These are phyloP conservation scores for Penicillium cinerascens DNA, from an alignment of 495 filamentous ascomycete genomes.

Conservation along the genomic window DNA sequence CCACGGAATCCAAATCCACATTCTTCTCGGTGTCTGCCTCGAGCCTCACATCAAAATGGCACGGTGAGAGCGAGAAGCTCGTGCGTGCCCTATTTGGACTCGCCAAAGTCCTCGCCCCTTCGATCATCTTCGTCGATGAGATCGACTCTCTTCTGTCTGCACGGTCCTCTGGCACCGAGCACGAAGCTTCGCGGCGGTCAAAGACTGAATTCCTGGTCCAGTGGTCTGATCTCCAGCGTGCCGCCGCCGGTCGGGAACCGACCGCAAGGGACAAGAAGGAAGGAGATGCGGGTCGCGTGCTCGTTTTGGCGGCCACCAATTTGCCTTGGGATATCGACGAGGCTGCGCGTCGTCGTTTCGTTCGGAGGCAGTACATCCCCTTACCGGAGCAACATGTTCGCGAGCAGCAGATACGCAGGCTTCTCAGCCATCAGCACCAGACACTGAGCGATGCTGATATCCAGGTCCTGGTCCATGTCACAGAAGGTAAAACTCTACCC, in stretches of 20 bases:
- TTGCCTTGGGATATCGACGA: slow-evolving; percentile 98
- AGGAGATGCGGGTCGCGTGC: slow-evolving; percentile 87
- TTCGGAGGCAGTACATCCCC: slow-evolving; percentile 93
- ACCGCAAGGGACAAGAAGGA: slow-evolving; percentile 60
- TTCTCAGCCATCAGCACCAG: slow-evolving; percentile 87
- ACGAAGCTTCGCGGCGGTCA: slow-evolving; percentile 89
- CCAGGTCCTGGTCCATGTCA: slow-evolving; percentile 69
- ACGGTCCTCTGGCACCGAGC: slow-evolving; percentile 76
- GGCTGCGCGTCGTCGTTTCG: slow-evolving; percentile 86
- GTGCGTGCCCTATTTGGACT: slow-evolving; percentile 89
- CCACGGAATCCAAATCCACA: slow-evolving; percentile 89
- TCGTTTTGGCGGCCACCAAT: slow-evolving; percentile 95
- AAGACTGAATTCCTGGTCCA: slow-evolving; percentile 99
- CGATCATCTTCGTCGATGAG: slow-evolving; percentile 98
- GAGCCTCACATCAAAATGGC: slow-evolving; percentile 91
- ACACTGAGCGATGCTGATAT: slow-evolving; percentile 72
- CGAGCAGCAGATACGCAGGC: slow-evolving; percentile 66
- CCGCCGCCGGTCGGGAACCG: slow-evolving; percentile 80
- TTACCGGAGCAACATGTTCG: slow-evolving; percentile 81
- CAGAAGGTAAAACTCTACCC: slow-evolving; percentile 71
- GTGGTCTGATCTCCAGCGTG: slow-evolving; percentile 90
- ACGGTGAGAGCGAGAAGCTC: slow-evolving; percentile 95
- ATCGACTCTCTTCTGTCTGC: slow-evolving; percentile 93
- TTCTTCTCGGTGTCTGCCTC: slow-evolving; percentile 98
- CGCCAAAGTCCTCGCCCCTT: slow-evolving; percentile 85